Percentiles rank a stretch among this genome's conserved stretches.
These are phyloP conservation scores for Penicillium alfredii DNA, from an alignment of 495 filamentous ascomycete genomes.

Conservation along the genomic window DNA sequence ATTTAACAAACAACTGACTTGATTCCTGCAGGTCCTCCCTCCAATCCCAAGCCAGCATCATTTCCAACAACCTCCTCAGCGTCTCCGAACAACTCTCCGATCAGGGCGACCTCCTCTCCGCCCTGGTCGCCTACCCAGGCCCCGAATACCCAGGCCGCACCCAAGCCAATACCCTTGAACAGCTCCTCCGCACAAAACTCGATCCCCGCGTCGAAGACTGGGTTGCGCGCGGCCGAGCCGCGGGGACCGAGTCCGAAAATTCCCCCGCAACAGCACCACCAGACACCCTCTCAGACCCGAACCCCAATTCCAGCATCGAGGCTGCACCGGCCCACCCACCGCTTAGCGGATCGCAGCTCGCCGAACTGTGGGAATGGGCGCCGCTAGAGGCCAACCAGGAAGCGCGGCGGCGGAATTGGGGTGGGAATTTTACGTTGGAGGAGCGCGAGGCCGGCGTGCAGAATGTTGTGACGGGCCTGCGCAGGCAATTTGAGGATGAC, in stretches of 20 bases:
- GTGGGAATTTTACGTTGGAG: conserved; percentile 62
- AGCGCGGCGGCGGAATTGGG: conserved; percentile 45
- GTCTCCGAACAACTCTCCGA: conserved; percentile 53
- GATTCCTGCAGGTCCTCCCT: conserved; percentile 52
- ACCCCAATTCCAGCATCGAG: too few species aligned
- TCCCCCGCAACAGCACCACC: too few species aligned
- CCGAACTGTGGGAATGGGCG: conserved; percentile 46
- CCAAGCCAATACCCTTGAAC: conserved; percentile 55
- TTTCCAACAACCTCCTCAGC: conserved; percentile 55
- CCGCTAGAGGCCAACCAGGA: conserved; percentile 46
- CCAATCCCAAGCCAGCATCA: conserved; percentile 59
- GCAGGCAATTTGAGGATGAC: conserved; percentile 50
- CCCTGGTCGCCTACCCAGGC: conserved; percentile 63
- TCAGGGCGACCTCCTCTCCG: conserved; percentile 54
- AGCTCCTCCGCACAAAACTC: conserved; percentile 73
- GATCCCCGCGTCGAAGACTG: conserved; percentile 68
- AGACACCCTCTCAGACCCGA: too few species aligned
- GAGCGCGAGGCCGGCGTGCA: conserved; percentile 61
- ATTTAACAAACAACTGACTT: conserved; percentile 8
- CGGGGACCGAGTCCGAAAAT: conserved; percentile 26
- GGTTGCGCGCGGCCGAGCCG: conserved; percentile 55
- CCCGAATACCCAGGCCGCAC: conserved; percentile 69
- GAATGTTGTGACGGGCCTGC: conserved; percentile 66
- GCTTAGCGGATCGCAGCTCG: conserved; percentile 35
- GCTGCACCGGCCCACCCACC: conserved; percentile 15